Base-by-base conservation (phyloP, 805 yeast genomes). In the Sugiyamaella qingdaonensis region DNA sequence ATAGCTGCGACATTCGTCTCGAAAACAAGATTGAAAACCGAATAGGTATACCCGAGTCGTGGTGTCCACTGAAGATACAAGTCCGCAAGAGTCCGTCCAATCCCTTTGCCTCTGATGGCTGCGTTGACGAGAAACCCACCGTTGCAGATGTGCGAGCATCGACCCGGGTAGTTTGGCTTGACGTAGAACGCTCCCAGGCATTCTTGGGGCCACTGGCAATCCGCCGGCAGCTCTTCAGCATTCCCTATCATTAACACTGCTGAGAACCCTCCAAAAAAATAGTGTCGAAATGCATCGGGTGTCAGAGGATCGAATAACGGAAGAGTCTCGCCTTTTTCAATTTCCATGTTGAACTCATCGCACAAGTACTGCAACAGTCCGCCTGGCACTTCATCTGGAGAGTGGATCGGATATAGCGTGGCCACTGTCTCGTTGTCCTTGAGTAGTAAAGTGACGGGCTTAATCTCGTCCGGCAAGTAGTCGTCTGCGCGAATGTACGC, bases 21-120 rank as follows among this genome's bases (percentile, higher is more conserved):
- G 64, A 85, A 91, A 0, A 91, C 98, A 48, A 91, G 74, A 68
- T 91, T 91, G 75, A 88, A 91, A 13, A 91, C 92, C 8, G 92
- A 84, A 63, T 87, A 88, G 5, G 77, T 80, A 68, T 85, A 91
- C 0, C 96, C 96, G 32, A 90, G 70, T 48, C 75, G 62, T 0
- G 94, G 91, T 0, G 94, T 96, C 80, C 85, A 82, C 48, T 70
- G 65, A 45, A 89, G 65, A 64, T 87, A 91, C 45, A 78, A 70
- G 52, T 71, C 71, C 3, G 95, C 97, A 64, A 91, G 64, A 14
- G 77, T 77, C 32, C 71, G 75, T 1, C 96, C 97, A 11, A 88
- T 68, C 9, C 85, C 84, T 46, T 75, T 67, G 0, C 95, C 94
- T 56, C 97, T 76, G 24, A 72, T 71, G 0, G 58, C 58, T 8